Evolutionary conservation across 2,329 filamentous ascomycete genomes (phyloP).

Genomic region (Dissoconium aciculare): DNA sequence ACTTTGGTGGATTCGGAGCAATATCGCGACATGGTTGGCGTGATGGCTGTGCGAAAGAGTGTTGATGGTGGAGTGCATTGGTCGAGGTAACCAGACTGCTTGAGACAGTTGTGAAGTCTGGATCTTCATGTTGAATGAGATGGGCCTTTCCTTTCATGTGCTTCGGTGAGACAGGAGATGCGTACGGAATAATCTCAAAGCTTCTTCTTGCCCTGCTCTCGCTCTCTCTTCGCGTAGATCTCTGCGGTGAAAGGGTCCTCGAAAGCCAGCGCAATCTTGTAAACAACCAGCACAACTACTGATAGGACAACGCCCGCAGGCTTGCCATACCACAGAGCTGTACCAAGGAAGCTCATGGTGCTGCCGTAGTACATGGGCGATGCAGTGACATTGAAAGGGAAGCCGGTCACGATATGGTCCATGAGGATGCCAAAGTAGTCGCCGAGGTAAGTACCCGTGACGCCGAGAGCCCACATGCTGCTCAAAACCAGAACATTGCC

Average conservation of each 20-base stretch:
- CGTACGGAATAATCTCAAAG: too few species aligned
- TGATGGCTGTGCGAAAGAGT: too few species aligned
- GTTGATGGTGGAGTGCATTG: too few species aligned
- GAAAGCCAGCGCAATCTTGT: conserved; percentile 65
- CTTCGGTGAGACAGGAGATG: neutral
- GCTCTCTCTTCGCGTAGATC: conserved; percentile 79
- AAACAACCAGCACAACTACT: conserved; percentile 58
- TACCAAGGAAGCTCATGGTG: conserved; percentile 81
- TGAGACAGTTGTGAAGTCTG: too few species aligned
- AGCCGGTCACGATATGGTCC: conserved; percentile 85
- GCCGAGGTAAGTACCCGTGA: conserved; percentile 90
- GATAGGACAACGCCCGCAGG: conserved; percentile 73
- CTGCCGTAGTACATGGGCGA: conserved; percentile 96
- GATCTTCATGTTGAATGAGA: conserved; percentile 2
- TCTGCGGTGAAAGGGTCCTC: conserved; percentile 90
- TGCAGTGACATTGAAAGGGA: conserved; percentile 83
- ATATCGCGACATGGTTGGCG: too few species aligned
- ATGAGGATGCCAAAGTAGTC: conserved; percentile 99
- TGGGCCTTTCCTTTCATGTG: neutral
- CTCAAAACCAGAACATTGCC: conserved; percentile 79
- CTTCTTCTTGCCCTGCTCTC: conserved; percentile 24
- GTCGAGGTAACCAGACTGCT: too few species aligned
- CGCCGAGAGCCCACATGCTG: conserved; percentile 80
- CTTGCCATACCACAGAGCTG: conserved; percentile 70
- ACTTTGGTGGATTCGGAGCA: too few species aligned